Evolutionary conservation across 2,329 filamentous ascomycete genomes (phyloP), one percentile per base, ranked within the genome.

Genomic region (Botrytis medusae): DNA sequence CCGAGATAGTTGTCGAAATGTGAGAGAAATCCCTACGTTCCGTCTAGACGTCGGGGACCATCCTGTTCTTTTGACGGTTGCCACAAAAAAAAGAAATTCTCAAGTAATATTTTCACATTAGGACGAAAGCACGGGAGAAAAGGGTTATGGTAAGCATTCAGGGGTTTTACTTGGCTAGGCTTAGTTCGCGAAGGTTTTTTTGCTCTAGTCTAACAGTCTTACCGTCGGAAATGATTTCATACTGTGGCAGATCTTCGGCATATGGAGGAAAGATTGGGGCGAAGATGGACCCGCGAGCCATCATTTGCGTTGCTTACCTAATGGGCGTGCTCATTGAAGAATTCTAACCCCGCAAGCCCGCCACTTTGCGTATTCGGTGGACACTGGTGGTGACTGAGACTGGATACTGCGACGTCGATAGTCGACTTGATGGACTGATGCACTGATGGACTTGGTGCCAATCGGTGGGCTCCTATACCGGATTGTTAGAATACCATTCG

Each of bases 71-170:
- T 22, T n/a, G 20, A 14, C n/a, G 37, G 51, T 69, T 69, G 48
- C 67, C 67, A 69, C 37, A 46, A 69, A 61, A 61, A 69, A 61
- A 7, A 25, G n/a, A 60, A 69, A 69, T 44, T 61, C 14, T 69
- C 67, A 69, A n/a, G 67, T 69, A 69, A 69, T 46, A 46, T 59
- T 60, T 69, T 61, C 67, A 61, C 16, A 14, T 40, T 68, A 57
- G 65, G 48, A 20, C 12, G 25, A 22, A 42, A 68, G 48, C 65
- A 68, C 64, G 48, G 48, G 40, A 29, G 48, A 57, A 68, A 68
- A 67, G 29, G 25, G 16, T 22, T 3, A 54, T n/a, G 62, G 46
- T 67, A 67, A 67, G 46, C 32, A 67, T 67, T 67, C 32, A 67
- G 46, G 46, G 64, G 64, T 54, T 67, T 67, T 32, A n/a, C 64